Evolutionary conservation across 108 stramenopile species (phyloP).

Genomic region (Cylindrotheca fusiformis): DNA sequence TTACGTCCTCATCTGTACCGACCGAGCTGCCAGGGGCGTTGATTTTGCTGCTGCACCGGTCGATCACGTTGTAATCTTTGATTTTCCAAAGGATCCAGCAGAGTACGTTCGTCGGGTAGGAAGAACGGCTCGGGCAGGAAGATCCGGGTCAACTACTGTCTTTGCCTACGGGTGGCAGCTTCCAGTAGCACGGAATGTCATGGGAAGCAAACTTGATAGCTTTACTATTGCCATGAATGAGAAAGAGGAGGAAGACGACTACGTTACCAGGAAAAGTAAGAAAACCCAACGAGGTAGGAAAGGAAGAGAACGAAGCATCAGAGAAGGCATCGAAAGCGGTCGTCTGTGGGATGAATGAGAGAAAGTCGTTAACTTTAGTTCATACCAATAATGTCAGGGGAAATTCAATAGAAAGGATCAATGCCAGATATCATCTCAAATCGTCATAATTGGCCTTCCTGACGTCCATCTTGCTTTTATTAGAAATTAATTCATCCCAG

Average conservation of each 20-base stretch:
- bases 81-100: conserved; percentile 93
- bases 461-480: no score
- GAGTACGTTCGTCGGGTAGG: conserved; percentile 93
- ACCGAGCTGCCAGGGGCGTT: conserved; percentile 93
- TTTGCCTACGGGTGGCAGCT: conserved; percentile 87
- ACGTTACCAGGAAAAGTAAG: conserved; percentile 17
- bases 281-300: conserved; percentile 18
- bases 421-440: no score
- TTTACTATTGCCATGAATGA: conserved; percentile 23
- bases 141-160: conserved; percentile 81
- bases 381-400: no score
- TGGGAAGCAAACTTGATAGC: conserved; percentile 49
- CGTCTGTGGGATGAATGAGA: conserved; percentile 40
- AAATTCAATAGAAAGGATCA: no score
- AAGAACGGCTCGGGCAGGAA: conserved; percentile 90
- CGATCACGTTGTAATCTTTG: conserved; percentile 92
- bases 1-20: conserved; percentile 90
- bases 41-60: conserved; percentile 87
- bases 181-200: conserved; percentile 76
- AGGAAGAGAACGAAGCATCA: conserved; percentile 26
- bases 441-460: no score
- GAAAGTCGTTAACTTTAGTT: no score
- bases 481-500: no score
- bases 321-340: conserved; percentile 45
- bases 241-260: conserved; percentile 27